A percentile compares a stretch with the other conserved stretches of the same genome.
These are phyloP conservation scores for Cryptomeria japonica DNA, from an alignment of 75 land plant species.

Conservation along the genomic window DNA sequence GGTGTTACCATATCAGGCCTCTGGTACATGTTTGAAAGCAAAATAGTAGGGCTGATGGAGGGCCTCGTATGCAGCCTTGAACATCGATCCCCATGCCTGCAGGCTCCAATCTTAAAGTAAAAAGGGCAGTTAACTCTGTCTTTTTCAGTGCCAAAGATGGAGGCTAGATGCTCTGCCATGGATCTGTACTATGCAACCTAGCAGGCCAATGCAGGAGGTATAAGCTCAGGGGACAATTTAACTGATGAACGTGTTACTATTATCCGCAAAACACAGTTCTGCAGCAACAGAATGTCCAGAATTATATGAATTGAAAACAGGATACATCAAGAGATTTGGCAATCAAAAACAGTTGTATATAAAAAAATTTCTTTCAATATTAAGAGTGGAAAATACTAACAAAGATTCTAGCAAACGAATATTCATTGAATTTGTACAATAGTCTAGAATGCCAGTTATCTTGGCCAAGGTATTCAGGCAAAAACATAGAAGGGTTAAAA, in stretches of 20 bases:
- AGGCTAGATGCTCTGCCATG: conserved; percentile 50
- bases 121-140: conserved; percentile 46
- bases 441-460: too few relatives aligned
- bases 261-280: neutral
- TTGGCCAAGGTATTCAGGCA: too few relatives aligned
- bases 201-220: too few relatives aligned
- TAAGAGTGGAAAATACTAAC: too few relatives aligned
- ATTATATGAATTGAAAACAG: neutral
- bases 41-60: conserved; percentile 39
- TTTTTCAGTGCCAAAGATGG: conserved; percentile 48
- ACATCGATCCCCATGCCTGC: conserved; percentile 47
- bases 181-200: neutral
- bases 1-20: conserved; percentile 44
- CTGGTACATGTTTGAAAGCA: conserved; percentile 45
- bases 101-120: conserved; percentile 45
- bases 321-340: too few relatives aligned
- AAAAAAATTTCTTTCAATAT: too few relatives aligned
- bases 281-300: neutral
- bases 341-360: too few relatives aligned
- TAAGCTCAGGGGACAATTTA: neutral
- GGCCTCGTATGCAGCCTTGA: conserved; percentile 42
- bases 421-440: too few relatives aligned
- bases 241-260: neutral
- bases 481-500: too few relatives aligned
- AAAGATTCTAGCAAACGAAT: too few relatives aligned